Percentiles rank a stretch among this genome's conserved stretches.
phyloP scores from a whole-genome alignment of 768 basidiomycete genomes.

The Cubamyces sp. region DNA sequence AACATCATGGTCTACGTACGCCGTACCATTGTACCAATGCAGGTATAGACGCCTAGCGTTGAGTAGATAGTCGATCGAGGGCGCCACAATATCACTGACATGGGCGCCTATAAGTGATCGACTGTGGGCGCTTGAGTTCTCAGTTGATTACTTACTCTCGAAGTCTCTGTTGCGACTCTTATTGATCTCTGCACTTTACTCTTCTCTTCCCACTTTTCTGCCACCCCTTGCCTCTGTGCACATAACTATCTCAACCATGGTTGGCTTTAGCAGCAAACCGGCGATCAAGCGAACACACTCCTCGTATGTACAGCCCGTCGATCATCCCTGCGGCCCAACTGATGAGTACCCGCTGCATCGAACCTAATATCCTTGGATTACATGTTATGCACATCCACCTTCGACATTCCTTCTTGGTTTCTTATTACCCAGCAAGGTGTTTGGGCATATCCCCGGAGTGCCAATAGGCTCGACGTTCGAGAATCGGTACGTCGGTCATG shows the following conservation, averaged over 20 bases:
- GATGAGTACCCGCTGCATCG: not conserved
- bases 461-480: conserved; percentile 20
- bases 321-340: not conserved
- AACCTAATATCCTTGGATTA: not conserved
- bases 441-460: conserved; percentile 18
- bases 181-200: too few species aligned
- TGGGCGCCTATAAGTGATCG: not conserved
- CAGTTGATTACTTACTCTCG: conserved; percentile 1
- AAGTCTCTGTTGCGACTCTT: not conserved
- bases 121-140: not conserved
- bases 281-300: conserved; percentile 4
- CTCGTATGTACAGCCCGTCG: not conserved
- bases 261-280: conserved; percentile 13
- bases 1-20: too few species aligned
- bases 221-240: not conserved
- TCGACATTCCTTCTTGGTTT: not conserved
- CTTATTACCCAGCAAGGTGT: not conserved
- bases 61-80: not conserved
- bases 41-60: not conserved
- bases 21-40: too few species aligned
- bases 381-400: not conserved
- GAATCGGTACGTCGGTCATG: conserved; percentile 11
- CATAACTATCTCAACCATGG: not conserved
- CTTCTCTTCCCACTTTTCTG: not conserved
- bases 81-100: not conserved